Base-by-base conservation (phyloP, 2,329 filamentous ascomycete genomes). In the Aspergillus neoniger region DNA sequence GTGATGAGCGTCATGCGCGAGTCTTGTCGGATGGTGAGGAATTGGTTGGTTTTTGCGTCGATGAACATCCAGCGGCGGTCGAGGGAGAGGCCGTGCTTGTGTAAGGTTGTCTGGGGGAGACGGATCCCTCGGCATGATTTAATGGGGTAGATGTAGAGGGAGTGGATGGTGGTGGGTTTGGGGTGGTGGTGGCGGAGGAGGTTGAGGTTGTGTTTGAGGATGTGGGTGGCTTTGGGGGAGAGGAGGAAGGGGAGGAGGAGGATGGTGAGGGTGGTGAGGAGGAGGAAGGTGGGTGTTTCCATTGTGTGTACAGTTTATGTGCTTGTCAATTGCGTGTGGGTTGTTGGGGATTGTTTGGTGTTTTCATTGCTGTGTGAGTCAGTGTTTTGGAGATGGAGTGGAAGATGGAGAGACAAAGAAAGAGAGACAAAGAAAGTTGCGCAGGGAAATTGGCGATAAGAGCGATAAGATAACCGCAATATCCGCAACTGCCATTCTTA, bases 11-110 rank as follows among this genome's bases (percentile, higher is more conserved):
- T 88, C 85, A 89, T 88, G 41, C 80, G 76, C 4, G 85, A 79
- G 61, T 85, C 82, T 58, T 84, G 77, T 14, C 86, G 84, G 68
- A 89, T 88, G 2, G 86, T 89, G 55, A 88, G 72, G 70, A 88
- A 88, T 58, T 85, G 80, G 53, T 79, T 74, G 4, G 77, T 78
- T 15, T 80, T 75, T 2, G 81, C 79, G 36, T 83, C 80, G 51
- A 88, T 80, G 72, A 88, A 86, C 86, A 89, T 89, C 86, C 86
- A 89, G 64, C 85, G 82, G 6, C 86, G 79, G 70, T 89, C 87
- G 12, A 88, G 77, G 48, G 86, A 84, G 10, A 89, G 79, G 0
- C 86, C 86, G 3, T 84, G 82, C 49, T 79, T 80, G 36, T 82
- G 77, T 1, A 89, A 76, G 4, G 75, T 78, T 2, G 84, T 80